phyloP scores from a whole-genome alignment of 208 protist species.

The Angomonas deanei region DNA sequence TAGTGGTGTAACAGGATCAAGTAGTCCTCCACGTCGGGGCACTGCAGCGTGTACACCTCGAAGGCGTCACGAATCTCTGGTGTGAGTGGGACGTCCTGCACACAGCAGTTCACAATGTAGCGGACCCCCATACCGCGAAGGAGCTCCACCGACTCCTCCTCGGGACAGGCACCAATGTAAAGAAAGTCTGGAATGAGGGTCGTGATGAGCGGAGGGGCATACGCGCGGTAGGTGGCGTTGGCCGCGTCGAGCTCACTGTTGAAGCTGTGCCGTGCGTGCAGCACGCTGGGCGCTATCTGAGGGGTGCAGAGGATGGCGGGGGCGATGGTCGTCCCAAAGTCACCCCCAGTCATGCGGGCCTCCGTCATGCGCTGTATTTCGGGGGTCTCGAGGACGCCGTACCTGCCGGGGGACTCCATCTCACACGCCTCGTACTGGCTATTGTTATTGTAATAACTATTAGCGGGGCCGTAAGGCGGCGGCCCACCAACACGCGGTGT shows the following conservation, averaged over 20 bases:
- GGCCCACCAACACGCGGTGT: background rate
- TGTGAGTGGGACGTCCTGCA: conserved; percentile 36
- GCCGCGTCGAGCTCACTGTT: conserved; percentile 47
- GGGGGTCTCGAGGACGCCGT: conserved; percentile 21
- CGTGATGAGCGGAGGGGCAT: conserved; percentile 36
- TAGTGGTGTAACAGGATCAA: conserved; percentile 79
- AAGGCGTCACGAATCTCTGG: conserved; percentile 30
- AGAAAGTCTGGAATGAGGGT: conserved; percentile 47
- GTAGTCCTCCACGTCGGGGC: conserved; percentile 64
- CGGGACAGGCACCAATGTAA: conserved; percentile 75
- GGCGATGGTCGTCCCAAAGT: background rate
- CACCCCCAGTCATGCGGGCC: conserved; percentile 1
- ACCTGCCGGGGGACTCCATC: background rate
- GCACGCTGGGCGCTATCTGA: conserved; percentile 32
- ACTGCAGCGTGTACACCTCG: conserved; percentile 32
- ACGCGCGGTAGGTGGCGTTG: conserved; percentile 15
- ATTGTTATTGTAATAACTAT: background rate
- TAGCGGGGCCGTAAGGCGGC: background rate
- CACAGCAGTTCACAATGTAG: conserved; percentile 80
- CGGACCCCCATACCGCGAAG: conserved; percentile 42
- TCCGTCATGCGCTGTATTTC: conserved; percentile 18
- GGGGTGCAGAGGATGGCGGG: conserved; percentile 50
- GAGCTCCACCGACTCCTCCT: conserved; percentile 42
- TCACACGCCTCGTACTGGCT: background rate
- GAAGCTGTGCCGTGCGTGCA: conserved; percentile 37